Base-by-base conservation (phyloP, 208 protist genomes). In the Histomonas meleagridis region DNA sequence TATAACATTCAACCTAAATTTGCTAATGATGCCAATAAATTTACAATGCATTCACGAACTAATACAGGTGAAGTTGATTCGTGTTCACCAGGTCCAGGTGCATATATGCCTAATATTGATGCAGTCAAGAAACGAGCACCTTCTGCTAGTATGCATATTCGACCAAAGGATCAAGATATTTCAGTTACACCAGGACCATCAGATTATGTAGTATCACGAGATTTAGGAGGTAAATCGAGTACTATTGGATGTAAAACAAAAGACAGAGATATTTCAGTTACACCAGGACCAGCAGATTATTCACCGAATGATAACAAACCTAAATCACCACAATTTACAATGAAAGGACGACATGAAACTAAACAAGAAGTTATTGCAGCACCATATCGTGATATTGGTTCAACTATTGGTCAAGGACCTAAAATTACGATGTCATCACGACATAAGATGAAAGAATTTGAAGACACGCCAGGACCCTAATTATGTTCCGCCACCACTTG, bases 1-100 rank as follows among this genome's bases (percentile, higher is more conserved):
- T 79, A 79, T 26, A 46, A 79, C 40, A 49, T 49, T 46, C 18
- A 79, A n/a, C 70, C 70, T 79, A 79, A 79, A 51, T 79, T 79
- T 46, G 70, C 38, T 51, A 79, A 79, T 51, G 70, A 79, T 49
- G 70, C 70, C 0, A 40, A 40, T 2, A 79, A 79, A 79, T 79
- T 16, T 3, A 51, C 70, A 51, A 23, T 79, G 12, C 70, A 79
- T 46, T 14, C 12, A 51, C 10, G 70, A 79, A 79, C 70, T 5
- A 40, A 40, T 21, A 12, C n/a, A n/a, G n/a, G n/a, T 9, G 43
- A 76, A 16, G 53, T 57, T 57, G 12, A 7, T 21, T 7, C 7
- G 12, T 32, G 16, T 51, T 79, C 70, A 10, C 65, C 65, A n/a
- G 65, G 65, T 76, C 65, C 65, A 46, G 65, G 65, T 76, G 65